Evolutionary conservation across 495 filamentous ascomycete species (phyloP).

Genomic region (Aspergillus homomorphus): DNA sequence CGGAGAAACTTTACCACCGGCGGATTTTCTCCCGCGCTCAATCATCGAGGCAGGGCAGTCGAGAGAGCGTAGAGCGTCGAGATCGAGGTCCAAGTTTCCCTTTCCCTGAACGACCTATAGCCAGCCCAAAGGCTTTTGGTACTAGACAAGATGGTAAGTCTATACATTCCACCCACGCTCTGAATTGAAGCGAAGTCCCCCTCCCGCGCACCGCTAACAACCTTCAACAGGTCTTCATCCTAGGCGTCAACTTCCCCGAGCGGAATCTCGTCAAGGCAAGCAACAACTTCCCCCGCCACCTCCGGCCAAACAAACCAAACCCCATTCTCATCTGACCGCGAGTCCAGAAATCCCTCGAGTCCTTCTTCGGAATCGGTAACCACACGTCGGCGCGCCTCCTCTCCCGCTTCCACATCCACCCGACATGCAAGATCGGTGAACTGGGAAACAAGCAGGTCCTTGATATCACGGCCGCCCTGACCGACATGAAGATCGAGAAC

Average conservation of each 20-base stretch:
- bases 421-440: slow-evolving; percentile 67
- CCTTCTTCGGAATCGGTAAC: slow-evolving; percentile 86
- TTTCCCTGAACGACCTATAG: no score
- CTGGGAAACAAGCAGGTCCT: slow-evolving; percentile 69
- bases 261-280: slow-evolving; percentile 72
- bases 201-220: slow-evolving; percentile 4
- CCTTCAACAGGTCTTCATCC: slow-evolving; percentile 66
- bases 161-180: background rate
- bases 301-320: no score
- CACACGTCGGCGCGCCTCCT: slow-evolving; percentile 69
- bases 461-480: slow-evolving; percentile 77
- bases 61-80: no score
- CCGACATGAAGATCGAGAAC: slow-evolving; percentile 91
- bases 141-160: slow-evolving; percentile 35
- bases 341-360: slow-evolving; percentile 76
- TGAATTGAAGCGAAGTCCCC: no score
- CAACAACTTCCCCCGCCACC: no score
- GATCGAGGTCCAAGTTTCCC: background rate
- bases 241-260: slow-evolving; percentile 83
- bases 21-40: slow-evolving; percentile 30
- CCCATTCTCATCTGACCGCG: slow-evolving; percentile 14
- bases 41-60: slow-evolving; percentile 15
- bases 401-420: slow-evolving; percentile 83
- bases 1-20: slow-evolving; percentile 40
- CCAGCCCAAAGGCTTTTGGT: background rate